phyloP scores from a whole-genome alignment of 257 asterid species.

The Forsythia viridissima region DNA sequence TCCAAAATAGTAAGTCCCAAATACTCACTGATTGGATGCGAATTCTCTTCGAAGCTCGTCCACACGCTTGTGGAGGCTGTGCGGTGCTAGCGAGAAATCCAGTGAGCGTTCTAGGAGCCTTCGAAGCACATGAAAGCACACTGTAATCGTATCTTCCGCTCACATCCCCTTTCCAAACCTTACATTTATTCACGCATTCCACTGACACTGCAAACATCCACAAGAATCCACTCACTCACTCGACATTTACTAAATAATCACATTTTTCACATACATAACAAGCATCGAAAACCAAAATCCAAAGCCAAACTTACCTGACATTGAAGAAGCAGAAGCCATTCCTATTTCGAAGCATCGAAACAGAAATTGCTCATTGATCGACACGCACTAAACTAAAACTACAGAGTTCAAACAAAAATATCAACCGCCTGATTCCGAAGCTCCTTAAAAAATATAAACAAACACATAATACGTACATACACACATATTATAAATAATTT shows the following conservation, averaged over 20 bases:
- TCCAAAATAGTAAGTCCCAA: neutral
- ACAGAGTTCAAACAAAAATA: constrained; percentile 17
- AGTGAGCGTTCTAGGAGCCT: constrained; percentile 75
- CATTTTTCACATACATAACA: too few species aligned
- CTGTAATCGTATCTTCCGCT: constrained; percentile 69
- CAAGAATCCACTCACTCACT: neutral
- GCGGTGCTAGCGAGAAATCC: constrained; percentile 85
- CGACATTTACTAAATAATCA: too few species aligned
- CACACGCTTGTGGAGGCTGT: constrained; percentile 54
- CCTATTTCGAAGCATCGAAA: constrained; percentile 67
- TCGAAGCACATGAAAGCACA: constrained; percentile 68
- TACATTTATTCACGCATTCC: constrained; percentile 71
- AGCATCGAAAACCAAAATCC: neutral
- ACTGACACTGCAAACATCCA: constrained; percentile 56
- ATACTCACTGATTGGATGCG: constrained; percentile 56
- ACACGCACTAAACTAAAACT: constrained; percentile 27
- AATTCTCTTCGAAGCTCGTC: constrained; percentile 40
- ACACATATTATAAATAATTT: too few species aligned
- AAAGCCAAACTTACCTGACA: constrained; percentile 54
- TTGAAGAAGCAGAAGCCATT: constrained; percentile 71
- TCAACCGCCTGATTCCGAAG: constrained; percentile 18
- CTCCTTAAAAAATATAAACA: neutral
- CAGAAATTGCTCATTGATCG: constrained; percentile 34
- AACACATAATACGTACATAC: neutral
- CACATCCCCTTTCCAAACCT: constrained; percentile 70